These are phyloP conservation scores for Arachis stenosperma DNA, from an alignment of 306 rosid genomes.

Conservation along the genomic window DNA sequence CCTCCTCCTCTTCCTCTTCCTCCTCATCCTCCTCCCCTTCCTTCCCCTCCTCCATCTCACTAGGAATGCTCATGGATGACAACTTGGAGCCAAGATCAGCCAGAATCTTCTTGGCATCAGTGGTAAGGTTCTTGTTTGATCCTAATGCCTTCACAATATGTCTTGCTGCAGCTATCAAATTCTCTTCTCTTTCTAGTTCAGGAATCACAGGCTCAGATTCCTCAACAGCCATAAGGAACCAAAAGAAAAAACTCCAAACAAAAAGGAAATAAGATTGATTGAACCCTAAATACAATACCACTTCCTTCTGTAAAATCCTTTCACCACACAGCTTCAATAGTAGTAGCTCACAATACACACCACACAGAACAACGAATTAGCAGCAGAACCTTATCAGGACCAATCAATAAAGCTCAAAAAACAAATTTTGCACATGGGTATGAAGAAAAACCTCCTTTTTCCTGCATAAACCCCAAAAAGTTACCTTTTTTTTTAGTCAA, in stretches of 20 bases:
- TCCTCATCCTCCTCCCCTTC: conserved; percentile 14
- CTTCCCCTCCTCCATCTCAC: conserved; percentile 49
- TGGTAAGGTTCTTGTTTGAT: conserved; percentile 66
- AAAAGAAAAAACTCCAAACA: neutral
- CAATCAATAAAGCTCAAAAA: conserved; percentile 37
- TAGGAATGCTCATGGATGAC: conserved; percentile 48
- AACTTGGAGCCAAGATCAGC: conserved; percentile 73
- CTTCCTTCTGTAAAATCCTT: conserved; percentile 35
- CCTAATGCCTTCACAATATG: conserved; percentile 69
- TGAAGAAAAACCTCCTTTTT: conserved; percentile 29
- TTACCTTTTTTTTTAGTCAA: neutral
- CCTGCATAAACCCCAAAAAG: conserved; percentile 36
- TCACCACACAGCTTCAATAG: conserved; percentile 9
- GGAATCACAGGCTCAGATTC: conserved; percentile 55
- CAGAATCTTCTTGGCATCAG: conserved; percentile 65
- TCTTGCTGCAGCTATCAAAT: conserved; percentile 71
- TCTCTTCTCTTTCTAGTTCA: conserved; percentile 69
- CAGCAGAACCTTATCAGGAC: conserved; percentile 32
- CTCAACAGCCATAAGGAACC: conserved; percentile 54
- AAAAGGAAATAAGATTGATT: neutral
- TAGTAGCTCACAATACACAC: neutral
- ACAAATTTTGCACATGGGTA: conserved; percentile 23
- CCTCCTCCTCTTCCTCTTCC: conserved; percentile 36
- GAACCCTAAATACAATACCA: conserved; percentile 11
- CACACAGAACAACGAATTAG: conserved; percentile 30